Conservation (phyloP, 169 alveolate species). For the Plasmodium reichenowi region DNA sequence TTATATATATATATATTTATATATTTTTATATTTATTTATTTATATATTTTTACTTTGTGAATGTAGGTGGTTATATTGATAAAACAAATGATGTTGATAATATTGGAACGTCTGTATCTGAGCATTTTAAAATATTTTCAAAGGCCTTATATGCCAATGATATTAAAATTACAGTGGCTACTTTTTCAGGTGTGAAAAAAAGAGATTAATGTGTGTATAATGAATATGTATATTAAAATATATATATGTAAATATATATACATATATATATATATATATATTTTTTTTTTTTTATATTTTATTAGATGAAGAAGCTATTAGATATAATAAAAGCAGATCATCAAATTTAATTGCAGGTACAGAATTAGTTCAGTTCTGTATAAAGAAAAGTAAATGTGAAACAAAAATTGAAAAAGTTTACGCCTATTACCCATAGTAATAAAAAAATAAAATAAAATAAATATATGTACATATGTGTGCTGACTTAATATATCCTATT, state of each 20-base stretch:
- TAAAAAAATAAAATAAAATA: constrained; percentile 5
- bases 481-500: no score
- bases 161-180: constrained; percentile 57
- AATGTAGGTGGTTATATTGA: constrained; percentile 51
- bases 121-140: constrained; percentile 41
- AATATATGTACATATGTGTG: background rate
- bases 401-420: constrained; percentile 47
- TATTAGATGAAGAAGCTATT: constrained; percentile 45
- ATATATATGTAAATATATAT: background rate
- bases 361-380: constrained; percentile 25
- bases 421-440: constrained; percentile 71
- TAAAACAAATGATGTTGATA: constrained; percentile 23
- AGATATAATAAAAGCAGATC: constrained; percentile 7
- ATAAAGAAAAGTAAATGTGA: constrained; percentile 52
- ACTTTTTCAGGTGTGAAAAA: constrained; percentile 47
- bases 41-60: background rate
- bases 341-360: constrained; percentile 37
- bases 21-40: background rate
- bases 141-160: constrained; percentile 14
- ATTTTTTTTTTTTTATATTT: no score
- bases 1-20: no score
- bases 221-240: background rate
- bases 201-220: background rate
- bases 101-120: constrained; percentile 51
- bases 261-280: background rate